Base-by-base conservation (phyloP, 106 monocot species). In the Phalaenopsis equestris region DNA sequence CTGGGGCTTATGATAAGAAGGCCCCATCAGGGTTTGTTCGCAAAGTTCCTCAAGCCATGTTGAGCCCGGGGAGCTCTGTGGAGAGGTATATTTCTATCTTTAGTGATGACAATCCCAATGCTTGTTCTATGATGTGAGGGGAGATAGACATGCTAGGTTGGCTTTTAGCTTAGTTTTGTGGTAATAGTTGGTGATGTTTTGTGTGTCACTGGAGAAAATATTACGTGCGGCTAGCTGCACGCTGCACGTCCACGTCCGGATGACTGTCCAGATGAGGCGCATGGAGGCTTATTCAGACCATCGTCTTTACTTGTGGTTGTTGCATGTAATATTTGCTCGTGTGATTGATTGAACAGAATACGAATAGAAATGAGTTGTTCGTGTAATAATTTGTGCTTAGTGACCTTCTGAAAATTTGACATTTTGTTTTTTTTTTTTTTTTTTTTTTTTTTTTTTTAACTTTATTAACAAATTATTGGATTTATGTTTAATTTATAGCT, bases 51-150 rank as follows among this genome's bases (percentile, higher is more conserved):
- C 89, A 87, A 79, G 88, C 91, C 2, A 58, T 80, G 77, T 64
- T 82, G 3, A 78, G 10, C 36, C 84, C 86, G 1, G 74, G 55
- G 4, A 64, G 56, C 2, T 17, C 68, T 0, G 67, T 80, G 19
- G 87, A 85, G 79, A 79, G 72, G 70, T 84, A 85, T 72, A 57
- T 67, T 0, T 82, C 79, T 23, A 14, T 91, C 42, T 91, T 91
- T 77, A 91, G 89, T 76, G 91, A 91, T 19, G 91, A 91, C 5
- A 91, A 91, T 43, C 77, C 87, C 0, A 84, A 91, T 57, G 86
- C 91, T 39, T 91, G 91, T 52, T 73, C 87, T 16, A 42, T 91
- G 16, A 91, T 89, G 91, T 91, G 87, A 89, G 49, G 6, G 5
- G 18, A 70, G 1, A 8, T 8, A 9, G 70, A n/a, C 21, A 3